Evolutionary conservation across 1,284 basidiomycete species (phyloP), one percentile per base, ranked within the genome.

Genomic region (Leucoagaricus sp.): DNA sequence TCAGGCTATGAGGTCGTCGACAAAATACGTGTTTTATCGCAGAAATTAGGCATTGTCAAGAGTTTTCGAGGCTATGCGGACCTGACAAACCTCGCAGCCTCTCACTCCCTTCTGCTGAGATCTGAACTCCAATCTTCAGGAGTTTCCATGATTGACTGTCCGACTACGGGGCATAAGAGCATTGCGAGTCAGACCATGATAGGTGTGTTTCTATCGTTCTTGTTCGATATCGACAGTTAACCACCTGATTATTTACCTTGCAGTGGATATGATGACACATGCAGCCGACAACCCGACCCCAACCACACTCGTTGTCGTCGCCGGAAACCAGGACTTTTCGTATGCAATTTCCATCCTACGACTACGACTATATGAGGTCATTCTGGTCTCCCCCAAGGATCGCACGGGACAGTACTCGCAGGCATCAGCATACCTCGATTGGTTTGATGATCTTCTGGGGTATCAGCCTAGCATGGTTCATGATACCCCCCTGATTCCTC

Each of bases 71-170:
- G 76, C 13, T 81, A 81, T 58, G 65, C 67, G 2, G 69, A 72
- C 38, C 63, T 66, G 15, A 59, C 63, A 19, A 59, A 61, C 12
- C 60, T 64, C 21, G 55, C 64, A 15, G 66, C 64, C 53, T 65
- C 74, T 55, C 3, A 4, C 21, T 21, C 28, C 19, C 67, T 66
- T 52, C 67, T 46, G 49, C 72, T 77, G 57, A 79, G 73, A 62
- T 85, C 77, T 1, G 79, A 84, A 63, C 73, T 84, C 28, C 82
- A 84, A 60, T 75, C 75, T 0, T 82, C 82, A 36, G 82, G 83
- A 5, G 76, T 83, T 4, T 80, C 81, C n/a, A 60, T 84, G 45
- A 76, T 73, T 33, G 78, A 83, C 61, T 81, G 78, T 53, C 81
- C 81, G 10, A 79, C 80, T 53, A 79, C 77, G 55, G 80, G 77